Evolutionary conservation across 2,329 filamentous ascomycete genomes (phyloP), one percentile per base, ranked within the genome.

Genomic region (Teratosphaeria nubilosa): DNA sequence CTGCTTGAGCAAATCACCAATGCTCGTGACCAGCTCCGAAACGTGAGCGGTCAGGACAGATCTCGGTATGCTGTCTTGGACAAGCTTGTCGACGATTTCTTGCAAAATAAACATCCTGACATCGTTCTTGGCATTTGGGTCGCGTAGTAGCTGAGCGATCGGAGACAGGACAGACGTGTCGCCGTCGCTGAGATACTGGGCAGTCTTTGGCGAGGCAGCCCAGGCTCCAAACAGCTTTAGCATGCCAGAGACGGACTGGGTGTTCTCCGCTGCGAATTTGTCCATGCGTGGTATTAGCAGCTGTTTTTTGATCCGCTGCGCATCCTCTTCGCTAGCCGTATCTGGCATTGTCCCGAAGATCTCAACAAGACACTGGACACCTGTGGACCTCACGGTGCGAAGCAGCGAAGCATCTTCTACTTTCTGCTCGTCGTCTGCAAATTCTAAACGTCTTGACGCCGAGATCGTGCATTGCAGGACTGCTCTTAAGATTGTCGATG

Each of bases 191-290:
- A 99, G 78, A 65, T 94, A 89, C 6, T 85, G 69, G 1, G 86
- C 85, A 0, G 85, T 86, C 60, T 79, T 80, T 0, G 83, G 78
- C 24, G 86, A 80, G 59, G 82, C 81, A 3, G 90, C 86, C 88
- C 92, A 96, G 1, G 87, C 88, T 3, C 84, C 85, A 62, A 99
- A 84, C 5, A 99, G 78, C 62, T 86, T 86, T 61, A 96, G 80
- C 48, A 91, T 82, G 16, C 86, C 88, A 2, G 94, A 97, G 7
- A 96, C 79, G 14, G 90, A 90, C 69, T 99, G 91, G 0, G 90
- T 88, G 51, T 90, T 96, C 75, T 99, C 94, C 5, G 82, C 78
- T 0, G 91, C 84, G 56, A 99, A 82, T 58, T 88, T 89, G 2
- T 86, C 82, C 20, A 97, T 77, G 63, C 90, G 82, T 20, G 90